Evolutionary conservation across 2,329 filamentous ascomycete genomes (phyloP).

Genomic region (Claviceps citrina): DNA sequence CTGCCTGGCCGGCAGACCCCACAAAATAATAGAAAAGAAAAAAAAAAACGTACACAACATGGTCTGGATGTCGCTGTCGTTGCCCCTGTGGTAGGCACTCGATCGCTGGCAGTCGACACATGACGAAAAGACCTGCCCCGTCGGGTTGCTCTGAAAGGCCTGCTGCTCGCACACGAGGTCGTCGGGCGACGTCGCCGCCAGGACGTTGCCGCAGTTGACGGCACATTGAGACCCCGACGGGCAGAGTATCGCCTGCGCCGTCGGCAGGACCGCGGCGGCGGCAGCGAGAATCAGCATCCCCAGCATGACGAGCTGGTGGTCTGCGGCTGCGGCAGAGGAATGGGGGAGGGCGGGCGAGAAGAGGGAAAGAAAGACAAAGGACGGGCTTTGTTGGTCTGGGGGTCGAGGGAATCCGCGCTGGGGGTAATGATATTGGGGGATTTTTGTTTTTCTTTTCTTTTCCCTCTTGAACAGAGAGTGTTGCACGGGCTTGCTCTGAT

Average conservation of each 20-base stretch:
- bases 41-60: conserved; percentile 43
- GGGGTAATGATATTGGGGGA: too few species aligned
- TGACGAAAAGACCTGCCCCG: conserved; percentile 33
- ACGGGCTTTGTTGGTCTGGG: too few species aligned
- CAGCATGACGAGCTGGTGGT: too few species aligned
- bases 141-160: conserved; percentile 20
- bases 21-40: too few species aligned
- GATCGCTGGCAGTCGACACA: conserved; percentile 37
- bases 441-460: too few species aligned
- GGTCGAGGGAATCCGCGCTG: too few species aligned
- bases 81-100: conserved; percentile 31
- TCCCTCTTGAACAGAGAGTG: too few species aligned
- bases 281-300: too few species aligned
- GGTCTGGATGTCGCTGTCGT: conserved; percentile 36
- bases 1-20: too few species aligned
- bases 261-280: conserved; percentile 6
- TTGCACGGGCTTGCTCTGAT: too few species aligned
- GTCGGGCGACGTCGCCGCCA: conserved; percentile 26
- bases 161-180: conserved; percentile 34
- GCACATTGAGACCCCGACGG: conserved; percentile 33
- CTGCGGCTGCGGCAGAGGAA: too few species aligned
- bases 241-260: conserved; percentile 24
- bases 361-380: too few species aligned
- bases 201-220: conserved; percentile 37
- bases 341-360: neutral